Conservation (phyloP, 176 grass and related monocot genomes). For the bread wheat (Triticum aestivum) region IWGSC_CS_RefSeq_v2.1 NC_057804.1:672156403-672156902, state of each 20-base stretch:
- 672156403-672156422: slow-evolving; percentile 19
- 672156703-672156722: not conserved
- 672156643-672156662: slow-evolving; percentile 6
- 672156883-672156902: not conserved
- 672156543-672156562: not conserved
- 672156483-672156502: not conserved
- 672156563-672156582: slow-evolving; percentile 33
- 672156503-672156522: not conserved
- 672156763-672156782: not conserved
- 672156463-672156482: slow-evolving; percentile 19
- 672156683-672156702: not conserved
- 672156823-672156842: not conserved
- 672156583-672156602: not conserved
- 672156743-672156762: not conserved
- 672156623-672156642: slow-evolving; percentile 51
- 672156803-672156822: slow-evolving; percentile 19
- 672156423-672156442: not conserved
- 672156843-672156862: not conserved
- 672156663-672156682: not conserved
- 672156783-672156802: not conserved
- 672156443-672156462: not conserved
- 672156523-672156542: not conserved
- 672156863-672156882: not conserved
- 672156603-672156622: slow-evolving; percentile 52
- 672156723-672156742: not conserved